Base-by-base conservation (phyloP, 1,284 basidiomycete genomes). In the Tilletia indica region DNA sequence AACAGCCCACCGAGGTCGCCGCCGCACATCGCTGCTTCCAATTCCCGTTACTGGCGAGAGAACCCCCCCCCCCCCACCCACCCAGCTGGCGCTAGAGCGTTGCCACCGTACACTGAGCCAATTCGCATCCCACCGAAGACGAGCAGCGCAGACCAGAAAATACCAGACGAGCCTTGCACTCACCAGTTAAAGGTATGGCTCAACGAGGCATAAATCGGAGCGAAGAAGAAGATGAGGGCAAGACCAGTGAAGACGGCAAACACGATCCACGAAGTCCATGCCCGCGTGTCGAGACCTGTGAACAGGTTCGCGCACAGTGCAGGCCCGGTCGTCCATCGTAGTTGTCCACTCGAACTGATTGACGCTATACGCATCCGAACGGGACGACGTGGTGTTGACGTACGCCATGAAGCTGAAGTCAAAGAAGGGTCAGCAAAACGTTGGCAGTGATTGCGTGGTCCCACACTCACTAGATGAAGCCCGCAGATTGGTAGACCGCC, bases 251-350 rank as follows among this genome's bases (percentile, higher is more conserved):
- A 88, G 16, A 97, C 87, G 38, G 90, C 90, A 76, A 92, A 93
- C 84, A 92, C 91, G 12, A 97, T 92, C 93, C 93, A 99, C 72
- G 89, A 91, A 12, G 92, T 97, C 96, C 96, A 98, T 0, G 91
- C 90, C 0, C 78, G 89, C 0, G 92, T 93, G 83, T 94, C 93
- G 67, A 99, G 86, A 21, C 94, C 96, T 77, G 93, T 93, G 87
- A 92, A 98, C 70, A 94, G 81, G 85, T 96, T 97, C 63, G 91
- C 92, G 48, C 88, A 87, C 78, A 93, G 87, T 70, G 93, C 94
- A 12, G 93, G 91, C 1, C 90, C 86, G 70, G 98, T 90, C 19
- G 89, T 93, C 25, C 91, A 98, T 95, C 89, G 91, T 91, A 12
- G 93, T 94, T 14, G 91, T 90, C 85, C 92, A 93, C 85, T 99